phyloP scores from a whole-genome alignment of 2,329 filamentous ascomycete species.

The Colletotrichum somersetense region DNA sequence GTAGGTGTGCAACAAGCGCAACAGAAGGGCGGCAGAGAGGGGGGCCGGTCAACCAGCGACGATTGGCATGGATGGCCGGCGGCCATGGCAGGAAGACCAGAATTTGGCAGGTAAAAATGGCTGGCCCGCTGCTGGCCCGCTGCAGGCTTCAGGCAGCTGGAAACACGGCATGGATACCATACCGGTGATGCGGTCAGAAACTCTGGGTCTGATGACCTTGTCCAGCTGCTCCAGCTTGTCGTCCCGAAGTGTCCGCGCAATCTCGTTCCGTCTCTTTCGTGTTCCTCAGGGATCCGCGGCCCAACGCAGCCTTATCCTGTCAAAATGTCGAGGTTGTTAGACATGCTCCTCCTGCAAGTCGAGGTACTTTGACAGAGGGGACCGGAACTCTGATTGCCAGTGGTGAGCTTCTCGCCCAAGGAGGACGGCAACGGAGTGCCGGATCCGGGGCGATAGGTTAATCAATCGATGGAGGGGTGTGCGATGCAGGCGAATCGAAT shows the following conservation, averaged over 20 bases:
- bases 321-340: conserved; percentile 14
- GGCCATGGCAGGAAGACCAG: conserved; percentile 11
- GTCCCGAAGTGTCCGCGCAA: conserved; percentile 41
- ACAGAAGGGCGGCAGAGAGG: conserved; percentile 22
- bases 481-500: conserved; percentile 15
- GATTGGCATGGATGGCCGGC: conserved; percentile 22
- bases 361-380: background rate
- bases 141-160: conserved; percentile 40
- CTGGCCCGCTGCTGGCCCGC: conserved; percentile 16
- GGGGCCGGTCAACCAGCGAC: conserved; percentile 23
- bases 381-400: conserved; percentile 6
- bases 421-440: conserved; percentile 22
- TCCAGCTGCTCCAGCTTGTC: conserved; percentile 36
- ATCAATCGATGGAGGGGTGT: conserved; percentile 4
- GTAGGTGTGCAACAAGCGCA: conserved; percentile 15
- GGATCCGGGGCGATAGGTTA: conserved; percentile 9
- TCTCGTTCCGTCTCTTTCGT: conserved; percentile 38
- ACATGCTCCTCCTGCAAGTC: background rate
- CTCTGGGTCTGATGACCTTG: conserved; percentile 41
- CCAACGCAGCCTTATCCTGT: conserved; percentile 35
- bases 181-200: conserved; percentile 37
- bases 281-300: conserved; percentile 30
- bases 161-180: conserved; percentile 35
- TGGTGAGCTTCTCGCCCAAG: conserved; percentile 18
- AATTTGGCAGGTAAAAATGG: conserved; percentile 13